phyloP scores from a whole-genome alignment of 192 early-diverging fungal genomes.

The Phlyctochytrium arcticum region DNA sequence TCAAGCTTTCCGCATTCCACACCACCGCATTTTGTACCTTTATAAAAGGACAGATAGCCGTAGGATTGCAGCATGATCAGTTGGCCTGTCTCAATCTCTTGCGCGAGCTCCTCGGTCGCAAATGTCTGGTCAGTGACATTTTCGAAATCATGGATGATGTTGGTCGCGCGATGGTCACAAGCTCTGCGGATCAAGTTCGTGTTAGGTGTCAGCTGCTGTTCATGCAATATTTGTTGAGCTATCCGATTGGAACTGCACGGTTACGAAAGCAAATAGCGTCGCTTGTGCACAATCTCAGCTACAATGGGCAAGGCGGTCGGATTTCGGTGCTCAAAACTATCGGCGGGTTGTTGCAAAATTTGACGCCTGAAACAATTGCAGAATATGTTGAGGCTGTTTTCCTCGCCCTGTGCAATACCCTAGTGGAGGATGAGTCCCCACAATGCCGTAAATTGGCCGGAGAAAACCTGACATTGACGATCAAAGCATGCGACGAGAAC shows the following conservation, averaged over 20 bases:
- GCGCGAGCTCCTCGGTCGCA: conserved; percentile 77
- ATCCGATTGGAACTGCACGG: conserved; percentile 82
- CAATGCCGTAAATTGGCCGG: conserved; percentile 90
- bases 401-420: conserved; percentile 73
- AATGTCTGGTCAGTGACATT: conserved; percentile 81
- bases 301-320: conserved; percentile 89
- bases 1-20: conserved; percentile 66
- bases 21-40: conserved; percentile 74
- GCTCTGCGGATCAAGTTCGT: conserved; percentile 70
- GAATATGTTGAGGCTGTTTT: conserved; percentile 81
- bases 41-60: conserved; percentile 81
- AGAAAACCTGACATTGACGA: conserved; percentile 62
- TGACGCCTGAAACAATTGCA: conserved; percentile 70
- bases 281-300: conserved; percentile 84
- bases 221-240: conserved; percentile 91
- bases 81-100: conserved; percentile 81
- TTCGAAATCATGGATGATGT: conserved; percentile 90
- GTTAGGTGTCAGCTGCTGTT: conserved; percentile 78
- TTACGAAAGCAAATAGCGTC: conserved; percentile 83
- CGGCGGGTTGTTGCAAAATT: conserved; percentile 71
- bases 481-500: conserved; percentile 58
- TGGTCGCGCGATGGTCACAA: conserved; percentile 79
- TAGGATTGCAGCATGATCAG: conserved; percentile 70
- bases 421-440: conserved; percentile 89
- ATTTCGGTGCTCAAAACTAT: conserved; percentile 87